Percentiles rank a stretch among this genome's conserved stretches.
Conservation (phyloP, 805 yeast species). For the Lipomyces orientalis region DNA sequence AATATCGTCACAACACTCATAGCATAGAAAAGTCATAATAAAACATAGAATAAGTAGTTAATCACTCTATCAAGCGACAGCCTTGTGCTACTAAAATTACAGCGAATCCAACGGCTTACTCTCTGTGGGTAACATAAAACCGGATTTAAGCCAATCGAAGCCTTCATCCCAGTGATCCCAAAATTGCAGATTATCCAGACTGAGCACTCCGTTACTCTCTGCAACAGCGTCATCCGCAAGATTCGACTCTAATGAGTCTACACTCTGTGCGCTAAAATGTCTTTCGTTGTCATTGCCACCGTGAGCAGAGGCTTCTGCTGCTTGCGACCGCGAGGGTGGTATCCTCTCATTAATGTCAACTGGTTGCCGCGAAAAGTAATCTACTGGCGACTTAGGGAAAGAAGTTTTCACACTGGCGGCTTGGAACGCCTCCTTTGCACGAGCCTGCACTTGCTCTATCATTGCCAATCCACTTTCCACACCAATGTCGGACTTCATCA, state of each 20-base stretch:
- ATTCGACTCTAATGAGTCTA: background rate
- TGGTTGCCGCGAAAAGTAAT: background rate
- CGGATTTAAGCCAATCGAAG: constrained; percentile 34
- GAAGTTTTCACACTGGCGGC: constrained; percentile 15
- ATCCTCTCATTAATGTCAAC: background rate
- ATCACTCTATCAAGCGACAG: background rate
- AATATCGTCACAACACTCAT: background rate
- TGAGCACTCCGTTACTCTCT: background rate
- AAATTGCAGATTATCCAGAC: constrained; percentile 19
- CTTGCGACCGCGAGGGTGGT: background rate
- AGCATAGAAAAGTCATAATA: background rate
- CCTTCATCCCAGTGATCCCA: constrained; percentile 36
- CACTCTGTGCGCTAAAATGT: background rate
- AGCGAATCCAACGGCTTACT: background rate
- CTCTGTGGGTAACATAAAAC: constrained; percentile 33
- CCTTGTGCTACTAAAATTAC: background rate
- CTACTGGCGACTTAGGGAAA: background rate
- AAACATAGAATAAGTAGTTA: background rate
- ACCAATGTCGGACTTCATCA: constrained; percentile 28
- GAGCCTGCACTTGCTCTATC: constrained; percentile 33
- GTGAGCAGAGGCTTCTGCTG: background rate
- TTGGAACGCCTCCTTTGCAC: constrained; percentile 31
- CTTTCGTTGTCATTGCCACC: background rate
- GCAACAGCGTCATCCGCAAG: background rate
- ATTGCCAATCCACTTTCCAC: constrained; percentile 27